A percentile compares a stretch with the other conserved stretches of the same genome.
Conservation (phyloP, 352 stramenopile species). For the Pythium aristosporum region DNA sequence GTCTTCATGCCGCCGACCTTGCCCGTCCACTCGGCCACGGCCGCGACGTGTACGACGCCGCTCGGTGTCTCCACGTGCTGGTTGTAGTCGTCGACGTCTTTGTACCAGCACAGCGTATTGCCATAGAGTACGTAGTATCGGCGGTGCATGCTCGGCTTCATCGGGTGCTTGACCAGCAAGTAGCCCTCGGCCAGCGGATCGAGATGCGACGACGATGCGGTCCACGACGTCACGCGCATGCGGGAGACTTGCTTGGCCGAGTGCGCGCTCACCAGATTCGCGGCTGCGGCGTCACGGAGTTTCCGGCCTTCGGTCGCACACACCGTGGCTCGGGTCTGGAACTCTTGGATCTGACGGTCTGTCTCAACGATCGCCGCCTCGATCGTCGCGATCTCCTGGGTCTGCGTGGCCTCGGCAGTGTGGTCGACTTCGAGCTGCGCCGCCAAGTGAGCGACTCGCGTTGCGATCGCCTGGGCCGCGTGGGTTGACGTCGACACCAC, state of each 20-base stretch:
- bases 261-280: constrained; percentile 58
- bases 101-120: constrained; percentile 82
- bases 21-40: constrained; percentile 65
- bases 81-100: constrained; percentile 61
- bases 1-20: constrained; percentile 52
- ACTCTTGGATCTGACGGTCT: constrained; percentile 16
- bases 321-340: constrained; percentile 29
- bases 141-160: constrained; percentile 62
- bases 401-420: constrained; percentile 45
- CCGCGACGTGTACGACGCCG: constrained; percentile 64
- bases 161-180: constrained; percentile 63
- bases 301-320: constrained; percentile 37
- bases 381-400: constrained; percentile 31
- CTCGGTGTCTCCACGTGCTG: constrained; percentile 44
- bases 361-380: constrained; percentile 25
- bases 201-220: constrained; percentile 52
- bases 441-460: constrained; percentile 41
- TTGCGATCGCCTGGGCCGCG: constrained; percentile 9
- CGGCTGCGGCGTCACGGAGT: constrained; percentile 43
- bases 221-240: constrained; percentile 61
- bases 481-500: constrained; percentile 1
- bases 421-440: constrained; percentile 60
- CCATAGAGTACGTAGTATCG: constrained; percentile 79
- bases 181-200: constrained; percentile 72
- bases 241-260: constrained; percentile 49